Evolutionary conservation across 208 protist species (phyloP).

Genomic region (Trypanosoma caninum): DNA sequence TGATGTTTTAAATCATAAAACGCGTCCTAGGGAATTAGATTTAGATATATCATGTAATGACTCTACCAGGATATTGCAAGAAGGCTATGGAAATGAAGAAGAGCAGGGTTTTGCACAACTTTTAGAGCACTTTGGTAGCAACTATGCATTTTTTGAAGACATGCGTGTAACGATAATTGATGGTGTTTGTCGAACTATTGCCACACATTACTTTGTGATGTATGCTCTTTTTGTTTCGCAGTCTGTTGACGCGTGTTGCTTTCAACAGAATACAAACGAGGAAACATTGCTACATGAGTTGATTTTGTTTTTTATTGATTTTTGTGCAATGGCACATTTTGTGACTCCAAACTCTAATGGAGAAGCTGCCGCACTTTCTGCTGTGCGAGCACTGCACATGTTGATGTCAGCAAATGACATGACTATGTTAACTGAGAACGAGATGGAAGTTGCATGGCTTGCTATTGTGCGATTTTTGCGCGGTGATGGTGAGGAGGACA

Average conservation of each 20-base stretch:
- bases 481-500: slow-evolving; percentile 13
- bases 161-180: slow-evolving; percentile 60
- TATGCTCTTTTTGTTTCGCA: slow-evolving; percentile 1
- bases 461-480: slow-evolving; percentile 42
- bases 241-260: not conserved
- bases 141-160: slow-evolving; percentile 45
- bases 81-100: slow-evolving; percentile 2
- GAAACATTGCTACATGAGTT: slow-evolving; percentile 5
- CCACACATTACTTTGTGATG: slow-evolving; percentile 49
- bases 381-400: slow-evolving; percentile 53
- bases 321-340: slow-evolving; percentile 42
- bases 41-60: not conserved
- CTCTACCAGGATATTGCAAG: not conserved
- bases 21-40: no score
- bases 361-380: slow-evolving; percentile 44
- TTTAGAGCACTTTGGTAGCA: slow-evolving; percentile 17
- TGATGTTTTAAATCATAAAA: no score
- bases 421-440: slow-evolving; percentile 38
- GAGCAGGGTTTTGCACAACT: not conserved
- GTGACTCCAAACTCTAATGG: slow-evolving; percentile 41
- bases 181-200: slow-evolving; percentile 44
- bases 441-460: slow-evolving; percentile 37
- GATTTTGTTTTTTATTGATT: slow-evolving; percentile 27
- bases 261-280: slow-evolving; percentile 1
- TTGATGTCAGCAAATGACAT: slow-evolving; percentile 4